A percentile compares a stretch with the other conserved stretches of the same genome.
These are phyloP conservation scores for Ceratobasidium theobromae DNA, from an alignment of 1,284 basidiomycete genomes.

Conservation along the genomic window DNA sequence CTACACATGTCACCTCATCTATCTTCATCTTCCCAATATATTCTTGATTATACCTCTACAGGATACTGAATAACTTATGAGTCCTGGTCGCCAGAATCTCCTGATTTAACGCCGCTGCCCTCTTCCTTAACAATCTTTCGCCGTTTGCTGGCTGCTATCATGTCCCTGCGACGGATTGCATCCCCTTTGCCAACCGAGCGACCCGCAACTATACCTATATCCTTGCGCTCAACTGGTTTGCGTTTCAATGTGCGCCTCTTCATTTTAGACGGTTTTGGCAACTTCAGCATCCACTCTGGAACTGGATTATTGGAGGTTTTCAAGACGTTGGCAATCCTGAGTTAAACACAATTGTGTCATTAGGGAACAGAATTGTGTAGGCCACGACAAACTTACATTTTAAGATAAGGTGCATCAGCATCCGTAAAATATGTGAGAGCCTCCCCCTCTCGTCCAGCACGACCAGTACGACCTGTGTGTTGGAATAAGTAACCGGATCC, in stretches of 20 bases:
- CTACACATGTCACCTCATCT: not conserved
- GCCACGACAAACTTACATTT: conserved; percentile 62
- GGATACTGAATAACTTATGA: not conserved
- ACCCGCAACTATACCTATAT: conserved; percentile 70
- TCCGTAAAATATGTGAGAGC: conserved; percentile 96
- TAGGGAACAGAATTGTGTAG: conserved; percentile 31
- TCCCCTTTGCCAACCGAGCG: conserved; percentile 65
- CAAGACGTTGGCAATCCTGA: conserved; percentile 91
- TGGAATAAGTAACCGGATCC: conserved; percentile 24
- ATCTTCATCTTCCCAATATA: not conserved
- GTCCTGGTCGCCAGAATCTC: not conserved
- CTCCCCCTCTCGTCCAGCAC: conserved; percentile 87
- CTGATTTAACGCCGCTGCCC: not conserved
- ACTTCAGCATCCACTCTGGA: conserved; percentile 85
- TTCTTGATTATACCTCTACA: not conserved
- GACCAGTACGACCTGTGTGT: conserved; percentile 78
- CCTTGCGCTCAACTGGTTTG: conserved; percentile 68
- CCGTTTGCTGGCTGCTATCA: conserved; percentile 25
- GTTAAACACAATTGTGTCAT: conserved; percentile 9
- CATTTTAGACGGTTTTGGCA: conserved; percentile 87
- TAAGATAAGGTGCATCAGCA: conserved; percentile 88
- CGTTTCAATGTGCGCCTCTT: conserved; percentile 83
- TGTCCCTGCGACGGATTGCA: conserved; percentile 67
- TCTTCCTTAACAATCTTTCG: conserved; percentile 13
- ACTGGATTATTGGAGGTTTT: conserved; percentile 63